Evolutionary conservation across 306 rosid species (phyloP), one percentile per base, ranked within the genome.

Genomic region (Astragalus glycyphyllos): DNA sequence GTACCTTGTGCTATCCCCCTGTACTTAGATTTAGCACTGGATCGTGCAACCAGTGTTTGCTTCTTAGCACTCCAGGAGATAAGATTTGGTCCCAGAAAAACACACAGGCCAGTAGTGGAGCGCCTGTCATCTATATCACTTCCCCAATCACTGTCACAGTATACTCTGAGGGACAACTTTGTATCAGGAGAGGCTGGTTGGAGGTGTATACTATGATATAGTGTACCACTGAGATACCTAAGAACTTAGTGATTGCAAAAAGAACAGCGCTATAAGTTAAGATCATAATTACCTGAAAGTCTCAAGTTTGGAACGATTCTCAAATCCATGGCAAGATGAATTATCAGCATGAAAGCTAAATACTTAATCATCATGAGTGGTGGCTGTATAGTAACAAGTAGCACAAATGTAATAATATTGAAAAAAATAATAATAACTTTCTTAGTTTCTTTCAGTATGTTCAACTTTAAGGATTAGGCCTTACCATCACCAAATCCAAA

Each of bases 401-500:
- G 68, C 68, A 14, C 17, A 69, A 47, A 31, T 41, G 49, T 72
- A 65, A 61, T 13, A 63, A 61, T 26, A 61, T 11, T 15, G 23
- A 23, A 65, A 71, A 58, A 58, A 20, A 40, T 15, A 67, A 2
- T 5, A 7, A 13, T 65, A 42, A 70, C 12, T 75, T 68, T 29
- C 13, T 16, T 56, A 35, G 9, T 14, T 60, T 37, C 46, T 35
- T 20, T 20, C 2, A 20, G 6, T 16, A 70, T 38, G 37, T 29
- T 58, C 11, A 41, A 42, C 40, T 72, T 71, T 40, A 55, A 74
- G 41, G 23, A 46, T 45, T 63, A 62, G 11, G 14, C 1, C 76
- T 50, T 84, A 92, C 96, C 92, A 77, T 92, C 96, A 62, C 98
- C 98, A 78, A 92, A 92, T 63, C 98, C 98, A 77, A 86, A 89